Evolutionary conservation across 176 grass and related monocot species (phyloP), one percentile per base, ranked within the genome.

Genomic region (Lolium perenne): DNA sequence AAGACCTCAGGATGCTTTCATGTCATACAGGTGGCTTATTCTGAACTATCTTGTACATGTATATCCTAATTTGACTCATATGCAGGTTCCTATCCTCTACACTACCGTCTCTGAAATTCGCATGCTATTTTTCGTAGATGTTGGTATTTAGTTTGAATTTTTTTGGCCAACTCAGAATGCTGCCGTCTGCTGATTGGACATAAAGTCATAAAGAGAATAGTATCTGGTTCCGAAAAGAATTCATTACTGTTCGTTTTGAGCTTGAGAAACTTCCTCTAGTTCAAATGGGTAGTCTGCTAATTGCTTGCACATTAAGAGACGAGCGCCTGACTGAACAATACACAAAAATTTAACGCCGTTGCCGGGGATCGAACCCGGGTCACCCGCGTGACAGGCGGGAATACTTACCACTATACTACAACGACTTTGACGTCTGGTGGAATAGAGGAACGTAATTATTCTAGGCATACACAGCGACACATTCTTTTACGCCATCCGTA

Each of bases 391-490:
- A 94, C 91, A 94, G 92, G 91, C 95, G 91, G 89, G 87, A 87
- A 97, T 93, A 97, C 92, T 97, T 71, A 91, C 92, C 95, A 95
- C 92, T 91, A 94, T 94, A 91, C 92, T 97, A 91, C 92, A 91
- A 97, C 89, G 93, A 95, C 92, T 26, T 76, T 1, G 57, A 0
- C 62, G 3, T 8, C 5, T 6, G 0, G 5, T 4, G 4, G 1
- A 53, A 16, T 16, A 53, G 3, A 53, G 0, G 10, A 49, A 1
- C 0, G 2, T 49, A 49, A 2, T 49, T 49, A 43, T 43, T 43
- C 40, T 35, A 35, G 32, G 32, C 2, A 35, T 35, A 35, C 41
- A 43, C 6, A 43, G 41, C 41, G 7, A 43, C 41, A 43, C 4
- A 43, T 43, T 43, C 41, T 6, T 43, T 43, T 7, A 43, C 8